phyloP scores from a whole-genome alignment of 169 alveolate species.

The Sarcocystis neurona region DNA sequence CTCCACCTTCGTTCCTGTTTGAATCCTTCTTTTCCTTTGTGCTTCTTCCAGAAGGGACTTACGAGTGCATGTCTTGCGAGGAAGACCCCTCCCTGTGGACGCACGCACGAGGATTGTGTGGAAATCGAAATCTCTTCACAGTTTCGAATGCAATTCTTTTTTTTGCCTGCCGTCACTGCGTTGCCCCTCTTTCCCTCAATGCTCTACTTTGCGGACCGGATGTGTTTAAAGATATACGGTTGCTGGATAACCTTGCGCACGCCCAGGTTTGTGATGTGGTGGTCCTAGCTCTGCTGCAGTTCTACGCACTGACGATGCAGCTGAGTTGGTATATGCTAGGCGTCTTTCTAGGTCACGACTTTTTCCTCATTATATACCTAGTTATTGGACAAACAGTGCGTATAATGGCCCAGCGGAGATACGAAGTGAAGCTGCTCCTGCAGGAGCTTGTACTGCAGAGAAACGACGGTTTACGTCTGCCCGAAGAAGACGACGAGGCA shows the following conservation, averaged over 20 bases:
- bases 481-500: background rate
- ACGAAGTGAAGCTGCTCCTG: constrained; percentile 63
- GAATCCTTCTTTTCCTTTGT: too few relatives aligned
- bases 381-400: constrained; percentile 62
- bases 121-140: background rate
- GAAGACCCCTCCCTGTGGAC: too few relatives aligned
- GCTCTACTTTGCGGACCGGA: constrained; percentile 70
- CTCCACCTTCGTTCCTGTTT: too few relatives aligned
- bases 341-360: constrained; percentile 58
- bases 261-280: constrained; percentile 55
- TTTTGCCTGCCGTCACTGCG: constrained; percentile 60
- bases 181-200: constrained; percentile 67
- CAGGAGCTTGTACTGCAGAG: constrained; percentile 43
- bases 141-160: constrained; percentile 37
- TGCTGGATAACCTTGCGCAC: constrained; percentile 57
- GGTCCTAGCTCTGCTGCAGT: background rate
- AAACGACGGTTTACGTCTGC: constrained; percentile 8
- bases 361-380: constrained; percentile 55
- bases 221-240: constrained; percentile 61
- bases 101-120: too few relatives aligned
- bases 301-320: constrained; percentile 57
- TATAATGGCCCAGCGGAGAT: constrained; percentile 64
- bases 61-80: too few relatives aligned
- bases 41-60: too few relatives aligned
- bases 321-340: constrained; percentile 67